These are phyloP conservation scores for Adenanthera pavonina DNA, from an alignment of 306 rosid species.

Conservation along the genomic window DNA sequence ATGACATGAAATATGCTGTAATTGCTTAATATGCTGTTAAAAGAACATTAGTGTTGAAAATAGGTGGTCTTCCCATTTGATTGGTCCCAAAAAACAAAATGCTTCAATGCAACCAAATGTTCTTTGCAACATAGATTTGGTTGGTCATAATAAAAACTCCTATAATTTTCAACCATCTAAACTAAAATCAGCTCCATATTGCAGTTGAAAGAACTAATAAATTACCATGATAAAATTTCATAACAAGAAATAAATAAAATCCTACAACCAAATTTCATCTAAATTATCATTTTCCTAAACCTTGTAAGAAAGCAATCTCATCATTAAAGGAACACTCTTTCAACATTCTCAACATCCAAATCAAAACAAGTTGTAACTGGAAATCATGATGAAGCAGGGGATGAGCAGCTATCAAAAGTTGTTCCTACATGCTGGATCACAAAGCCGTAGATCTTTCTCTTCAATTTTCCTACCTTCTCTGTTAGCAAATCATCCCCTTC, in stretches of 20 bases:
- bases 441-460: slow-evolving; percentile 92
- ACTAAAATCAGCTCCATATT: neutral
- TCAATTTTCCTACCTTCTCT: slow-evolving; percentile 72
- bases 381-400: slow-evolving; percentile 50
- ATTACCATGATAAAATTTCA: slow-evolving; percentile 48
- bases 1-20: too few species aligned
- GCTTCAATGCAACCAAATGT: too few species aligned
- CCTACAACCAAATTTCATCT: slow-evolving; percentile 21
- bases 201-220: slow-evolving; percentile 8
- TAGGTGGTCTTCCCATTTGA: too few species aligned
- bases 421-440: slow-evolving; percentile 97
- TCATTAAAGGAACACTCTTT: neutral
- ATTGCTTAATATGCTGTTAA: too few species aligned
- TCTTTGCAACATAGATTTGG: too few species aligned
- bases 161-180: too few species aligned
- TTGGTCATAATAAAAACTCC: too few species aligned
- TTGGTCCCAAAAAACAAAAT: too few species aligned
- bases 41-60: too few species aligned
- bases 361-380: neutral
- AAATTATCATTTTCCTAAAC: slow-evolving; percentile 7
- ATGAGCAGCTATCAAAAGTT: slow-evolving; percentile 57
- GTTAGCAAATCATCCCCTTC: slow-evolving; percentile 56
- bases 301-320: neutral
- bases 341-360: neutral
- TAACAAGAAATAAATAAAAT: neutral